Conservation (phyloP, 2,329 filamentous ascomycete genomes). For the Fusarium avenaceum region DNA sequence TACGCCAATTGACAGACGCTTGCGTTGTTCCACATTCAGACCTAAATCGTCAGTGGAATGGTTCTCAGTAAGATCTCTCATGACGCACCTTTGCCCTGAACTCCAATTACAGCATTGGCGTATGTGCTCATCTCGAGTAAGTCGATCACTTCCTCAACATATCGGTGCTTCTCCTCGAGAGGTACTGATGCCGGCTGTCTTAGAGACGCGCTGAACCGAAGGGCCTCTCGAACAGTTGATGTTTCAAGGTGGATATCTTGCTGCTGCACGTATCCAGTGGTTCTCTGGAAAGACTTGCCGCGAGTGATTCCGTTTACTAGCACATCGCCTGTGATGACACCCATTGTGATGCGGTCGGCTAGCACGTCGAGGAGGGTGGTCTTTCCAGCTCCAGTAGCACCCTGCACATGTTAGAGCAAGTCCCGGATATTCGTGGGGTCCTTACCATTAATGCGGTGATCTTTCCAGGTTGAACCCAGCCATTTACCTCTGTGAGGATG, state of each 20-base stretch:
- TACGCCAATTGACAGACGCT: constrained; percentile 69
- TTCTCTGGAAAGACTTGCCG: constrained; percentile 84
- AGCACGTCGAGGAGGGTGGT: constrained; percentile 87
- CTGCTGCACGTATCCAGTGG: constrained; percentile 89
- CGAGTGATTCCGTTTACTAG: constrained; percentile 70
- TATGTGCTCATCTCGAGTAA: constrained; percentile 73
- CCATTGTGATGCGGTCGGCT: constrained; percentile 84
- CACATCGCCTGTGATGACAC: constrained; percentile 87
- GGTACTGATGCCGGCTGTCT: constrained; percentile 78
- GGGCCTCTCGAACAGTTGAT: constrained; percentile 83
- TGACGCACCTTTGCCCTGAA: constrained; percentile 61
- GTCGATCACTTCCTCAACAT: constrained; percentile 81
- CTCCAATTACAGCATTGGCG: constrained; percentile 71
- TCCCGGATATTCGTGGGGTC: too few relatives aligned
- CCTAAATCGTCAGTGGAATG: constrained; percentile 34
- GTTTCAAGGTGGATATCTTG: constrained; percentile 87
- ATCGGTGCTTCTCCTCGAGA: constrained; percentile 78
- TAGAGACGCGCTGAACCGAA: constrained; percentile 83
- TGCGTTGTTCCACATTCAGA: constrained; percentile 70
- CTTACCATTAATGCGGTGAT: constrained; percentile 75
- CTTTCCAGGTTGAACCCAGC: constrained; percentile 79
- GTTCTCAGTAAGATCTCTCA: too few relatives aligned
- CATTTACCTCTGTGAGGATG: constrained; percentile 76
- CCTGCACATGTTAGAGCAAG: neutral
- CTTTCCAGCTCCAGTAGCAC: constrained; percentile 85